phyloP scores from a whole-genome alignment of 1,284 basidiomycete species.

The Apiotrichum veenhuisii region DNA sequence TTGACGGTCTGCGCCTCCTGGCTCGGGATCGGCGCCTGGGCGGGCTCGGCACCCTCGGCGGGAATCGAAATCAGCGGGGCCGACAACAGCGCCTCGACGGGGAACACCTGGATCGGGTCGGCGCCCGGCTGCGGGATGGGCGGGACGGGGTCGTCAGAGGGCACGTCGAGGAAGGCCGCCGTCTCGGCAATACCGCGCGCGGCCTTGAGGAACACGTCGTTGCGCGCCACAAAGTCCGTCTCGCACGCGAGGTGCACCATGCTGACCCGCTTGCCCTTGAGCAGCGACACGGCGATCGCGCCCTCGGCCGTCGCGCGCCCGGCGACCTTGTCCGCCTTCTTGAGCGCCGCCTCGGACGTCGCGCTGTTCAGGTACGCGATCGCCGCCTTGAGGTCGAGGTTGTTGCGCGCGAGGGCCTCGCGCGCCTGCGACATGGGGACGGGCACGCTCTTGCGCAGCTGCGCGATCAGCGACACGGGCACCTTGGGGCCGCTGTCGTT shows the following conservation, averaged over 20 bases:
- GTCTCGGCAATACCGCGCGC: constrained; percentile 81
- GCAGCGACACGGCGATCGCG: constrained; percentile 68
- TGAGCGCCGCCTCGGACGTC: constrained; percentile 55
- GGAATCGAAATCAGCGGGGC: constrained; percentile 63
- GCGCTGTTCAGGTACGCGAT: constrained; percentile 77
- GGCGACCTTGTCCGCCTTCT: constrained; percentile 69
- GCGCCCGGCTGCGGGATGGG: constrained; percentile 15
- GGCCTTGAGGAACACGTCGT: constrained; percentile 74
- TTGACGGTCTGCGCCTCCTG: constrained; percentile 58
- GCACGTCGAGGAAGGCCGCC: constrained; percentile 70
- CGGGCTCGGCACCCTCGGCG: constrained; percentile 12
- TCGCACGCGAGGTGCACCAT: constrained; percentile 95
- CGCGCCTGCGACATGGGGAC: constrained; percentile 83
- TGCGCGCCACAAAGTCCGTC: constrained; percentile 92
- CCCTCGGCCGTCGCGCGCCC: constrained; percentile 72
- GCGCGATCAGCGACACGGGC: constrained; percentile 72
- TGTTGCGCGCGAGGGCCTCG: constrained; percentile 72
- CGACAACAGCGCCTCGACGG: constrained; percentile 59
- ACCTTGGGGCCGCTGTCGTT: constrained; percentile 37
- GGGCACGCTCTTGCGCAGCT: constrained; percentile 71
- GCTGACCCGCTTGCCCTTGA: constrained; percentile 66
- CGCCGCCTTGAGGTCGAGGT: constrained; percentile 71
- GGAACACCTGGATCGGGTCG: constrained; percentile 43
- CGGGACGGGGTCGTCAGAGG: constrained; percentile 36
- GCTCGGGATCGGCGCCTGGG: constrained; percentile 24